Evolutionary conservation across 768 basidiomycete species (phyloP).

Genomic region (Lepiota venenata): DNA sequence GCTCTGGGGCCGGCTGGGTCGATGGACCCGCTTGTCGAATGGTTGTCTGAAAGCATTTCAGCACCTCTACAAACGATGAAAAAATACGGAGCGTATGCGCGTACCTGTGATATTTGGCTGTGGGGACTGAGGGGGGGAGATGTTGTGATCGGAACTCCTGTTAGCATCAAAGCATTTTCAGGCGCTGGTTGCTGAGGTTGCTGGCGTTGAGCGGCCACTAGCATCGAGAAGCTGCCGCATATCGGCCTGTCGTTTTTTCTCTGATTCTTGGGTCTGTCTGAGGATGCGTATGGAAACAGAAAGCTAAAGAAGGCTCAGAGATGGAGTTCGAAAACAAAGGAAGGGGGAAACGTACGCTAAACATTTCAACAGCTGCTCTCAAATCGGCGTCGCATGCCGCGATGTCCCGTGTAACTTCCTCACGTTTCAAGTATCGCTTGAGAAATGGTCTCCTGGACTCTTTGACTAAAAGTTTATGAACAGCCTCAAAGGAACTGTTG

Average conservation of each 20-base stretch:
- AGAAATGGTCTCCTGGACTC: constrained; percentile 67
- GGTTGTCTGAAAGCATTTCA: neutral
- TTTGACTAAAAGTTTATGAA: constrained; percentile 22
- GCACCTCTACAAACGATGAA: neutral
- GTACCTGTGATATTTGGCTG: neutral
- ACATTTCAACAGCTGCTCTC: constrained; percentile 40
- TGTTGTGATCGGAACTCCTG: neutral
- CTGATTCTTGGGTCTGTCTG: constrained; percentile 42
- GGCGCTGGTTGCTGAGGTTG: neutral
- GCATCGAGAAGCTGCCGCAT: constrained; percentile 31
- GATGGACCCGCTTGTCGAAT: neutral
- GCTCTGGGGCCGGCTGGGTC: constrained; percentile 13
- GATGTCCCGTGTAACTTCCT: constrained; percentile 48
- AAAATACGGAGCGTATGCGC: too few species aligned
- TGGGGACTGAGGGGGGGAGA: constrained; percentile 1
- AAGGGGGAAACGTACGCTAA: constrained; percentile 34
- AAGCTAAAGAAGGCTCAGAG: constrained; percentile 24
- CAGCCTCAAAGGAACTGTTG: constrained; percentile 8
- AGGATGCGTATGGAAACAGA: constrained; percentile 27
- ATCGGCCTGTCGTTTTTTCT: constrained; percentile 27
- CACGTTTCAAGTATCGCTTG: constrained; percentile 73
- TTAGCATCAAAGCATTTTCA: constrained; percentile 14
- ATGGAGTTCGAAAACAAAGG: too few species aligned
- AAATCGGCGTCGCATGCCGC: constrained; percentile 18
- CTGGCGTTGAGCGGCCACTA: neutral